Evolutionary conservation across 805 yeast genomes (phyloP).

Genomic region (Starmerella roubikii): DNA sequence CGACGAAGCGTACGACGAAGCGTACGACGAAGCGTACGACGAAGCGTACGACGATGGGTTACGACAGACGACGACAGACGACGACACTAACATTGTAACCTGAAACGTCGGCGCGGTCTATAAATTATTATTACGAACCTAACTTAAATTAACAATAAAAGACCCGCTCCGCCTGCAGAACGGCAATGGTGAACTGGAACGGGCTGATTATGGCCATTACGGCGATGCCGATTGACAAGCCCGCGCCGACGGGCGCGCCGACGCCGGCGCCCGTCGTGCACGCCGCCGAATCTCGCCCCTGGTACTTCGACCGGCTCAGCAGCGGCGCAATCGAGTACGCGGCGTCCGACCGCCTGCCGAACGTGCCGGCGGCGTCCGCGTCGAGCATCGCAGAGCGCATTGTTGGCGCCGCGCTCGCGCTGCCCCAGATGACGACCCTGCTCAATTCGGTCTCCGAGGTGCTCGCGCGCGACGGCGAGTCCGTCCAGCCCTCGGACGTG

Average conservation of each 20-base stretch:
- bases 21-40: no score
- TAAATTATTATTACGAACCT: no score
- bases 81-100: no score
- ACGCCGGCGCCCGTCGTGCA: background rate
- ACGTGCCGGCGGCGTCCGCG: constrained; percentile 11
- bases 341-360: constrained; percentile 2
- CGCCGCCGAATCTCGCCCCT: constrained; percentile 8
- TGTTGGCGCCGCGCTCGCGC: constrained; percentile 13
- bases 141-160: background rate
- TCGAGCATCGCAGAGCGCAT: constrained; percentile 9
- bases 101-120: no score
- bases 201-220: background rate
- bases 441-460: constrained; percentile 1
- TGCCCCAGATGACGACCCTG: constrained; percentile 15
- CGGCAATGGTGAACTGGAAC: background rate
- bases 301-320: constrained; percentile 13
- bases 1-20: no score
- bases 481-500: constrained; percentile 1
- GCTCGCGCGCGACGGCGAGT: constrained; percentile 5
- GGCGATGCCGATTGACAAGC: background rate
- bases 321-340: constrained; percentile 3
- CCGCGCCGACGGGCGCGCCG: background rate
- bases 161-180: background rate
- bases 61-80: no score
- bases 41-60: no score